Evolutionary conservation across 1,139 yeast genomes (phyloP).

Genomic region (Debaryomyces subglobosus): DNA sequence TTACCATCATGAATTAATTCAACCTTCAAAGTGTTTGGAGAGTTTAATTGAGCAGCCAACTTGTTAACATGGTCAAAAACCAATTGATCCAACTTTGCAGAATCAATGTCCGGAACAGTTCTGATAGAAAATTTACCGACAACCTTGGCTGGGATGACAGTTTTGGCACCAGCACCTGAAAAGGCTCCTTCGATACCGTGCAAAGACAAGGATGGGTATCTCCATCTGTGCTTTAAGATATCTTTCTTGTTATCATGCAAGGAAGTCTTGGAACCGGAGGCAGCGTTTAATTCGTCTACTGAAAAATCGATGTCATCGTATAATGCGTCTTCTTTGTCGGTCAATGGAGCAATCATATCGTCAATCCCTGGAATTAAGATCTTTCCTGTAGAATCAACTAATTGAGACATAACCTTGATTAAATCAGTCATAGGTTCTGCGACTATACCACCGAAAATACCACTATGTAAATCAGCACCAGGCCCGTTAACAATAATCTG

Average conservation of each 20-base stretch:
- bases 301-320: conserved; percentile 88
- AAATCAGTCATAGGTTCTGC: conserved; percentile 98
- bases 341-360: conserved; percentile 94
- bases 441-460: conserved; percentile 95
- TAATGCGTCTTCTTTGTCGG: conserved; percentile 73
- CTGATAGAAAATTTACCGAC: conserved; percentile 94
- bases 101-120: conserved; percentile 93
- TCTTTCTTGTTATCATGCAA: conserved; percentile 77
- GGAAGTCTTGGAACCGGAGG: conserved; percentile 85
- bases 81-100: conserved; percentile 72
- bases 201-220: conserved; percentile 91
- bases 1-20: conserved; percentile 91
- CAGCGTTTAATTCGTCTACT: conserved; percentile 81
- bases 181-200: conserved; percentile 99
- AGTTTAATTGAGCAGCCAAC: conserved; percentile 64
- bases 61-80: conserved; percentile 73
- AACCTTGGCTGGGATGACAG: conserved; percentile 96
- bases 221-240: conserved; percentile 97
- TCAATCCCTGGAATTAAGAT: conserved; percentile 84
- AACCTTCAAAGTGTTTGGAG: conserved; percentile 73
- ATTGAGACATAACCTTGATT: conserved; percentile 68
- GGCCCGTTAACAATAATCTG: conserved; percentile 85
- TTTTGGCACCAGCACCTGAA: conserved; percentile 92
- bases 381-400: conserved; percentile 81
- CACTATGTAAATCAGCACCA: conserved; percentile 95